A percentile compares a stretch with the other conserved stretches of the same genome.
These are phyloP conservation scores for Centella asiatica DNA, from an alignment of 129 eudicot species.

Conservation along the genomic window DNA sequence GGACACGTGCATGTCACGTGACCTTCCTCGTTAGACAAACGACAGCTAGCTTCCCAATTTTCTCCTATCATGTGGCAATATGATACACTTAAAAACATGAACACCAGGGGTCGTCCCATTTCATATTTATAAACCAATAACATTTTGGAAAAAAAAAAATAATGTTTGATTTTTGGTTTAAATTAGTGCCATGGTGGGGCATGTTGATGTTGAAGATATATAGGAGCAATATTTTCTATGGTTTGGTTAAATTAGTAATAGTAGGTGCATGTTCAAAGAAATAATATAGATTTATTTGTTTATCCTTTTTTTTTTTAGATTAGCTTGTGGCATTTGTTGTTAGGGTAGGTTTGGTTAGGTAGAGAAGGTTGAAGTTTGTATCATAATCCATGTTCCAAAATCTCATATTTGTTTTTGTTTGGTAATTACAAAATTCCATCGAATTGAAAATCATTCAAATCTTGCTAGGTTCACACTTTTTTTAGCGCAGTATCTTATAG, in stretches of 20 bases:
- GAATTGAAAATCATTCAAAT: too few relatives aligned
- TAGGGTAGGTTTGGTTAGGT: too few relatives aligned
- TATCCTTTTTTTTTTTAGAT: too few relatives aligned
- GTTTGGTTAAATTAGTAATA: not conserved
- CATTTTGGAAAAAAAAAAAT: not conserved
- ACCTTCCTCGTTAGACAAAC: constrained; percentile 14
- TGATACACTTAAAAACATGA: not conserved
- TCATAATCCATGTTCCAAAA: not conserved
- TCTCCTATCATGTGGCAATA: not conserved
- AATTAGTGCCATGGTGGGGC: not conserved
- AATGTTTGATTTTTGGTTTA: not conserved
- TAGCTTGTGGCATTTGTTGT: too few relatives aligned
- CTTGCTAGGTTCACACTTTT: too few relatives aligned
- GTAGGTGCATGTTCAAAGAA: constrained; percentile 1
- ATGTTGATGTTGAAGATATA: not conserved
- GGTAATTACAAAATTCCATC: too few relatives aligned
- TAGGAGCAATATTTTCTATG: not conserved
- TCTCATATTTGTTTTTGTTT: too few relatives aligned
- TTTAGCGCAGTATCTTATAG: too few relatives aligned
- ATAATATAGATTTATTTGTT: not conserved
- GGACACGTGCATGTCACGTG: constrained; percentile 29
- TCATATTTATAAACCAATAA: not conserved
- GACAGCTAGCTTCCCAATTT: constrained; percentile 19
- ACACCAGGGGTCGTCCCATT: not conserved
- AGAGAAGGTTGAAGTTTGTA: not conserved